These are phyloP conservation scores for Caloboletus firmus DNA, from an alignment of 1,284 basidiomycete species.

Conservation along the genomic window DNA sequence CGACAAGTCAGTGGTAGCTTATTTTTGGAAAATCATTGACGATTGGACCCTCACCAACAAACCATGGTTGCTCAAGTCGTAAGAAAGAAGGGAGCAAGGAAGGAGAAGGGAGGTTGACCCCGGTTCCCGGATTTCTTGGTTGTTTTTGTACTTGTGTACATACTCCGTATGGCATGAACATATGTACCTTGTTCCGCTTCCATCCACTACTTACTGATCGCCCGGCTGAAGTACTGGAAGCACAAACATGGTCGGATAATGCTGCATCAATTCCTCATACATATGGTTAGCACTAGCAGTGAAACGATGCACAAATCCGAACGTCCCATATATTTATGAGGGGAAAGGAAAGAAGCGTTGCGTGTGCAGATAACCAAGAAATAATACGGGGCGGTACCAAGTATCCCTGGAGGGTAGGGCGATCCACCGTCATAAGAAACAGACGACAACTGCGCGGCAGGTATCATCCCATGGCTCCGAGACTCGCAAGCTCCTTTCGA, in stretches of 20 bases:
- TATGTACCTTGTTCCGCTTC: neutral
- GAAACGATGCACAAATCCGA: neutral
- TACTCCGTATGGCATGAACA: neutral
- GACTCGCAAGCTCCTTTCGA: conserved; percentile 65
- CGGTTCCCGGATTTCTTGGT: too few species aligned
- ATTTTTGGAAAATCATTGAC: conserved; percentile 93
- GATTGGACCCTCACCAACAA: conserved; percentile 81
- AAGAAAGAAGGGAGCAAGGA: neutral
- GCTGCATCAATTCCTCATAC: neutral
- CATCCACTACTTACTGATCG: too few species aligned
- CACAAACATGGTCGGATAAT: neutral
- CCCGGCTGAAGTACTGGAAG: too few species aligned
- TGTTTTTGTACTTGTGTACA: neutral
- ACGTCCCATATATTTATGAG: conserved; percentile 12
- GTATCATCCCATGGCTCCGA: conserved; percentile 23
- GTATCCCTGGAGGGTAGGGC: neutral
- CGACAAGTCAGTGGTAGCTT: conserved; percentile 93
- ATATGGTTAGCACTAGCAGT: neutral
- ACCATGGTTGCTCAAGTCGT: conserved; percentile 61
- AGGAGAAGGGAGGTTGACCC: neutral
- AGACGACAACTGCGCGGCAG: neutral
- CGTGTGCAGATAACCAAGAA: neutral
- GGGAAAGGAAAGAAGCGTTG: neutral
- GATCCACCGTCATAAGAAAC: neutral
- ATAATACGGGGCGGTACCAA: neutral